Percentiles rank a stretch among this genome's conserved stretches.
Conservation (phyloP, 2,329 filamentous ascomycete genomes). For the Verticillium klebahnii region DNA sequence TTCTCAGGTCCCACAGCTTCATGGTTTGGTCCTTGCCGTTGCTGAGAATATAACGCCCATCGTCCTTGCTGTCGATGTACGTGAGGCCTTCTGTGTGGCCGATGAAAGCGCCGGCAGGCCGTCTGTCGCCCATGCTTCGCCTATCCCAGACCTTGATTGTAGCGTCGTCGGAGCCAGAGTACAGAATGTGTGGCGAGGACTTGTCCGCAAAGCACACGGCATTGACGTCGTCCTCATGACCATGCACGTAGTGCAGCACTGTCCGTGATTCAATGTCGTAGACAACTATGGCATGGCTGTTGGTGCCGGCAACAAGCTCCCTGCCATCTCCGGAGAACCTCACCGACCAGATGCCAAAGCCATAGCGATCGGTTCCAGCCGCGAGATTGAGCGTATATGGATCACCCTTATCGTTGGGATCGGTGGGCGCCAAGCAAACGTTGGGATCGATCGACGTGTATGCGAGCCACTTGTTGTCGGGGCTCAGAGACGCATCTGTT, state of each 20-base stretch:
- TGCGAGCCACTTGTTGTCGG: conserved; percentile 86
- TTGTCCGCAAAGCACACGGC: conserved; percentile 94
- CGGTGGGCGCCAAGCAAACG: conserved; percentile 83
- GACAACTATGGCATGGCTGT: conserved; percentile 72
- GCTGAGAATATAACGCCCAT: conserved; percentile 78
- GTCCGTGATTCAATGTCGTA: conserved; percentile 84
- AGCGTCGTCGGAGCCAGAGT: conserved; percentile 91
- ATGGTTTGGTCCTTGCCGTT: conserved; percentile 97
- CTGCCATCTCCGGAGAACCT: conserved; percentile 89
- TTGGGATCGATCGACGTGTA: conserved; percentile 84
- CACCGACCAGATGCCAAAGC: conserved; percentile 77
- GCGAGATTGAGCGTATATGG: conserved; percentile 73
- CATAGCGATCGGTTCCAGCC: conserved; percentile 17
- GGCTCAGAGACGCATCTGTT: conserved; percentile 86
- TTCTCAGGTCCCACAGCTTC: conserved; percentile 94
- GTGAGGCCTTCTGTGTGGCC: conserved; percentile 64
- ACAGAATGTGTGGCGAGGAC: conserved; percentile 85
- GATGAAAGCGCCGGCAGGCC: conserved; percentile 63
- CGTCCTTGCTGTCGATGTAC: conserved; percentile 66
- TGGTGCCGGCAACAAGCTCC: conserved; percentile 87
- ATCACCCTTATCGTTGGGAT: conserved; percentile 75
- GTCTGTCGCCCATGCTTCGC: conserved; percentile 80
- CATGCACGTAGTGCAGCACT: conserved; percentile 68
- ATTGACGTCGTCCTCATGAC: conserved; percentile 87
- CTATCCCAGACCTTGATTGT: conserved; percentile 96